phyloP scores from a whole-genome alignment of 1,284 basidiomycete species.

The Cystobasidiaceae sp. region DNA sequence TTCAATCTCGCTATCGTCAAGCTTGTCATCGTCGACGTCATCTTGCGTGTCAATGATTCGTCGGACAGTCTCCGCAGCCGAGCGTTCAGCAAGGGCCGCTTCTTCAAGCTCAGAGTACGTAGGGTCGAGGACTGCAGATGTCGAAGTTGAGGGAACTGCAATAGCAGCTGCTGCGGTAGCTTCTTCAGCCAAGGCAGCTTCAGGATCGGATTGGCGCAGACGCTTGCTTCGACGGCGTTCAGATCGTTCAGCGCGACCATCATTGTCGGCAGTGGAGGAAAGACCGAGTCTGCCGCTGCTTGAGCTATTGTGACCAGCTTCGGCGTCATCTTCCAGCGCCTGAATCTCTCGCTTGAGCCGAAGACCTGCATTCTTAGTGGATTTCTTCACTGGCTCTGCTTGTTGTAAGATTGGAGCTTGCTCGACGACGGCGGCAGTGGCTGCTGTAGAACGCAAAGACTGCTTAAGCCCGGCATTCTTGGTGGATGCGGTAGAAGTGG shows the following conservation, averaged over 20 bases:
- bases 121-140: background rate
- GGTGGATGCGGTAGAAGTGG: background rate
- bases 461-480: slow-evolving; percentile 16
- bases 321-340: slow-evolving; percentile 9
- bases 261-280: background rate
- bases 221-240: slow-evolving; percentile 12
- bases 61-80: slow-evolving; percentile 1
- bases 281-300: background rate
- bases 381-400: slow-evolving; percentile 15
- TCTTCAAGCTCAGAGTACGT: background rate
- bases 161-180: too few species aligned
- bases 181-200: background rate
- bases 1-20: slow-evolving; percentile 32
- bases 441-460: too few species aligned
- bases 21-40: slow-evolving; percentile 28
- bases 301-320: background rate
- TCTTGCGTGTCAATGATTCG: slow-evolving; percentile 24
- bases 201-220: slow-evolving; percentile 14
- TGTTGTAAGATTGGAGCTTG: too few species aligned
- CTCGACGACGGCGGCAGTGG: too few species aligned
- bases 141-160: background rate
- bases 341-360: slow-evolving; percentile 27
- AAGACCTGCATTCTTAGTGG: slow-evolving; percentile 27
- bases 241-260: slow-evolving; percentile 3
- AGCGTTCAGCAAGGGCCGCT: background rate